These are phyloP conservation scores for Leccinum barrowsii DNA, from an alignment of 768 basidiomycete species.

Conservation along the genomic window DNA sequence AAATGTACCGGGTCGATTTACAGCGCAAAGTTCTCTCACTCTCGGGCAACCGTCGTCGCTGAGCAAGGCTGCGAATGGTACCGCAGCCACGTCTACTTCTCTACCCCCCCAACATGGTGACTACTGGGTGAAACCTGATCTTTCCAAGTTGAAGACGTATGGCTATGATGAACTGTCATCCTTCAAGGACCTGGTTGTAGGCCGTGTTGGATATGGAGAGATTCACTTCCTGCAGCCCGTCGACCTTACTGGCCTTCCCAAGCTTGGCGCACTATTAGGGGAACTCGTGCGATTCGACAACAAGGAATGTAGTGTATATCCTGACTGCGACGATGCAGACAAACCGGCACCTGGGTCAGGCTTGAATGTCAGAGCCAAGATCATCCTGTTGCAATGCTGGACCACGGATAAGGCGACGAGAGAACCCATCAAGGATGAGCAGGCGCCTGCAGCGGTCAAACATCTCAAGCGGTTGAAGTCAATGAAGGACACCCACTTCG, in stretches of 20 bases:
- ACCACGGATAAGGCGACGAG: conserved; percentile 87
- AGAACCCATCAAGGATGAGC: conserved; percentile 81
- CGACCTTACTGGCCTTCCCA: conserved; percentile 81
- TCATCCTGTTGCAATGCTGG: conserved; percentile 81
- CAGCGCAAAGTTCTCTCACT: conserved; percentile 33
- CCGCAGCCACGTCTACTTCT: conserved; percentile 20
- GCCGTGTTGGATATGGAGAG: conserved; percentile 89
- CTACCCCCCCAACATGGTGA: conserved; percentile 73
- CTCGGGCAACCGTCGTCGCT: conserved; percentile 26
- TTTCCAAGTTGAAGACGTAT: conserved; percentile 65
- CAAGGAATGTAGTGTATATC: conserved; percentile 92
- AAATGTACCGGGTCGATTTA: conserved; percentile 40
- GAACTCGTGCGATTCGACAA: conserved; percentile 84
- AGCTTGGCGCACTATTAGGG: conserved; percentile 81
- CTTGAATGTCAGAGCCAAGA: conserved; percentile 81
- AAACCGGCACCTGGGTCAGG: conserved; percentile 84
- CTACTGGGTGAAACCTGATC: conserved; percentile 84
- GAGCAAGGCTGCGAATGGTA: conserved; percentile 28
- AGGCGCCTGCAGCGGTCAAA: conserved; percentile 63
- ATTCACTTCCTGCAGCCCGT: conserved; percentile 77
- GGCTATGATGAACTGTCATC: conserved; percentile 71
- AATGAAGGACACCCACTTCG: conserved; percentile 85
- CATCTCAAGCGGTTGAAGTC: conserved; percentile 78
- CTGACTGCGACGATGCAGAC: conserved; percentile 79
- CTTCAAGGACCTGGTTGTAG: conserved; percentile 77